These are phyloP conservation scores for Salix brachista DNA, from an alignment of 345 rosid genomes.

Conservation along the genomic window DNA sequence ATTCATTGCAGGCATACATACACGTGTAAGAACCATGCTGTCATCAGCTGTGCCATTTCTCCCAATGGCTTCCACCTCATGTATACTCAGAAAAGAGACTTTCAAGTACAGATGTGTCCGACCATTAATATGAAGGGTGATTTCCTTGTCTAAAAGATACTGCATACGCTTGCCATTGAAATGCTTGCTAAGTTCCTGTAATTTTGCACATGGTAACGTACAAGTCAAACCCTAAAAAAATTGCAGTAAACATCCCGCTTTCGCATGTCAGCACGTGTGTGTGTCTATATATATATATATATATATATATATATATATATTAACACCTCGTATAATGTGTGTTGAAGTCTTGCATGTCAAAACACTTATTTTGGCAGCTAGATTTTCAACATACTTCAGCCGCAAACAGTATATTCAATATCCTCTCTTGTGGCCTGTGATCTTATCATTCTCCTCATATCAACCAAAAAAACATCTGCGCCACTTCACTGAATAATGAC, in stretches of 20 bases:
- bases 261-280: background rate
- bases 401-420: background rate
- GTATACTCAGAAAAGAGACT: background rate
- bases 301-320: too few species aligned
- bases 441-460: background rate
- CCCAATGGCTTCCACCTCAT: constrained; percentile 3
- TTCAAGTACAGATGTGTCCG: background rate
- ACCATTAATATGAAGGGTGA: background rate
- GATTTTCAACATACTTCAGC: background rate
- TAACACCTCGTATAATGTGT: background rate
- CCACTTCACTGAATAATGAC: background rate
- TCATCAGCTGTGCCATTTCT: background rate
- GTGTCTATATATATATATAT: too few species aligned
- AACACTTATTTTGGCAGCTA: background rate
- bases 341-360: constrained; percentile 8
- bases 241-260: constrained; percentile 17
- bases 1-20: background rate
- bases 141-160: constrained; percentile 6
- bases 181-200: background rate
- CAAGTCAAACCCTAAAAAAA: background rate
- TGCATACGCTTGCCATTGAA: background rate
- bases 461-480: background rate
- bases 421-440: background rate
- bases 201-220: background rate
- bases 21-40: background rate